These are phyloP conservation scores for Gossypium mustelinum DNA, from an alignment of 345 rosid species.

Conservation along the genomic window DNA sequence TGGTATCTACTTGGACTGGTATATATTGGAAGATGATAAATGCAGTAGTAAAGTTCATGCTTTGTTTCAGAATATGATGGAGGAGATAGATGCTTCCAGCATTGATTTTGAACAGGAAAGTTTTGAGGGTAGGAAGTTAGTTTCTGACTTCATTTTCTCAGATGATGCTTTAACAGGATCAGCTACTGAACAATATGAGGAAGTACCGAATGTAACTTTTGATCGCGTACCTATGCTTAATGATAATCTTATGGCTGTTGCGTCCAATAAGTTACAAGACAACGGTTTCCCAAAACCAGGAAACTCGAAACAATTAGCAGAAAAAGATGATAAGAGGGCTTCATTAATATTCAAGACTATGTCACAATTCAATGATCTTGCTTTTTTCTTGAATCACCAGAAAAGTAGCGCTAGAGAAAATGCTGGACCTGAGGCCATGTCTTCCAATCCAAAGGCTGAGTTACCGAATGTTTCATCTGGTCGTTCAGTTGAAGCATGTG, in stretches of 20 bases:
- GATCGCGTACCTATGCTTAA: conserved; percentile 25
- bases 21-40: conserved; percentile 58
- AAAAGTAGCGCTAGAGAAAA: conserved; percentile 41
- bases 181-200: conserved; percentile 34
- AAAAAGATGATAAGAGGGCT: conserved; percentile 39
- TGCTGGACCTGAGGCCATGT: conserved; percentile 28
- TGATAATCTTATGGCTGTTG: conserved; percentile 23
- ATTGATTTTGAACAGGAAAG: conserved; percentile 37
- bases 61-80: conserved; percentile 27
- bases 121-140: conserved; percentile 37
- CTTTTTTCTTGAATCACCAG: conserved; percentile 79
- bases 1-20: conserved; percentile 87
- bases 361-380: conserved; percentile 75
- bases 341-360: conserved; percentile 51
- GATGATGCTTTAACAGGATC: conserved; percentile 38
- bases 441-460: conserved; percentile 21
- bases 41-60: conserved; percentile 31
- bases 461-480: conserved; percentile 29
- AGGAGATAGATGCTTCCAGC: conserved; percentile 34
- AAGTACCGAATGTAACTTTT: conserved; percentile 31
- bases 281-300: conserved; percentile 27
- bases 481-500: conserved; percentile 24
- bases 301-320: conserved; percentile 28
- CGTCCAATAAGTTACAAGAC: conserved; percentile 28
- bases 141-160: conserved; percentile 50